Evolutionary conservation across 345 rosid genomes (phyloP).

Genomic region (Firmiana major): DNA sequence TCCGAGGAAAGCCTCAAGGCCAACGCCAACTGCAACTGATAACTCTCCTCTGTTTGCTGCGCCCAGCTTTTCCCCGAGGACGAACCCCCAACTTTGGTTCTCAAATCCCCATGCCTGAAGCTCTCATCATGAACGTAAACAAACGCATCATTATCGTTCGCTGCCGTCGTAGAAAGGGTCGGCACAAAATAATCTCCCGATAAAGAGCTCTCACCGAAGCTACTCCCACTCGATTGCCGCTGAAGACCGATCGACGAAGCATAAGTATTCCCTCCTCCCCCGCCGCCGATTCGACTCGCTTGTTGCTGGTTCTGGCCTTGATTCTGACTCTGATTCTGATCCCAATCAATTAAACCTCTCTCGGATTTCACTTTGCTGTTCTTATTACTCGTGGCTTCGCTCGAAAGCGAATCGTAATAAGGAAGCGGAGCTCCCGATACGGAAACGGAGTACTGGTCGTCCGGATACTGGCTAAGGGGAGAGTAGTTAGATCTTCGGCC

Average conservation of each 20-base stretch:
- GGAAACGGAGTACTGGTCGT: constrained; percentile 55
- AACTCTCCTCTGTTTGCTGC: constrained; percentile 99
- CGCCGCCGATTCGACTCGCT: constrained; percentile 38
- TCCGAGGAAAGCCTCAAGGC: constrained; percentile 90
- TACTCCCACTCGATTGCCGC: constrained; percentile 95
- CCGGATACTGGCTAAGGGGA: constrained; percentile 75
- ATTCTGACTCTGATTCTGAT: constrained; percentile 36
- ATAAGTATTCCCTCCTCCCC: constrained; percentile 32
- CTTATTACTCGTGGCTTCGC: constrained; percentile 39
- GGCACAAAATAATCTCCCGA: constrained; percentile 85
- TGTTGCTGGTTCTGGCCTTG: constrained; percentile 40
- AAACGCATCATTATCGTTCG: constrained; percentile 61
- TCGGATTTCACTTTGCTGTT: constrained; percentile 40
- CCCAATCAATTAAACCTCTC: constrained; percentile 66
- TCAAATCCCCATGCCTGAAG: constrained; percentile 39
- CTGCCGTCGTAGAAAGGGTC: constrained; percentile 53
- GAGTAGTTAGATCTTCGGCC: constrained; percentile 89
- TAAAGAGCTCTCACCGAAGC: constrained; percentile 91
- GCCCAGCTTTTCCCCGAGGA: constrained; percentile 96
- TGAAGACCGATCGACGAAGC: constrained; percentile 64
- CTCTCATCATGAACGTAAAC: constrained; percentile 55
- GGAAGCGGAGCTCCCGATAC: constrained; percentile 44
- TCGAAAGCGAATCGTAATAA: constrained; percentile 58
- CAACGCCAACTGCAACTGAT: constrained; percentile 95
- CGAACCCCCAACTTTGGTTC: constrained; percentile 43